phyloP scores from a whole-genome alignment of 2,329 filamentous ascomycete species.

The Calonectria crousiana region DNA sequence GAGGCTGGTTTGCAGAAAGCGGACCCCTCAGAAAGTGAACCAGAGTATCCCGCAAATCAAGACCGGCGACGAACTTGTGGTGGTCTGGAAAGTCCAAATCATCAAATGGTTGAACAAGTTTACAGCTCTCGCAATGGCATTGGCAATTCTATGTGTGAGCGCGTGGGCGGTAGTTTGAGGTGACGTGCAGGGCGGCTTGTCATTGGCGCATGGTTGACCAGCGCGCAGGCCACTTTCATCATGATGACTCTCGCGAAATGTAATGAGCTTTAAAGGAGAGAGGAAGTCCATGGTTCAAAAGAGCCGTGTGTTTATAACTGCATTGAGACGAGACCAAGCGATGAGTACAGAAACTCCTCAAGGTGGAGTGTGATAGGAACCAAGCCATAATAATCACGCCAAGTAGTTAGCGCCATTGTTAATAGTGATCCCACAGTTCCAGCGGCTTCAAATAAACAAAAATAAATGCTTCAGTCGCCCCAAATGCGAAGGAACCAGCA shows the following conservation, averaged over 20 bases:
- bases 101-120: not conserved
- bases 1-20: not conserved
- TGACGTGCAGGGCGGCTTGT: not conserved
- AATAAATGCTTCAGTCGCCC: not conserved
- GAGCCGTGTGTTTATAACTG: not conserved
- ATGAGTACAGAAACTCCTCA: too few species aligned
- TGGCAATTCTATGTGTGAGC: not conserved
- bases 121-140: not conserved
- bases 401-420: not conserved
- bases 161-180: not conserved
- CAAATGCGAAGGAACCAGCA: not conserved
- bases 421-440: not conserved
- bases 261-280: not conserved
- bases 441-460: not conserved
- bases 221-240: not conserved
- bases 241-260: not conserved
- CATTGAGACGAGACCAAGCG: not conserved
- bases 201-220: not conserved
- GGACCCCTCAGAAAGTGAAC: not conserved
- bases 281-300: not conserved
- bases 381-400: not conserved
- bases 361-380: not conserved
- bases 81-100: not conserved
- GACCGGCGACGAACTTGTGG: not conserved
- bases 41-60: not conserved